phyloP scores from a whole-genome alignment of 768 basidiomycete species.

The Tricholoma furcatifolium region DNA sequence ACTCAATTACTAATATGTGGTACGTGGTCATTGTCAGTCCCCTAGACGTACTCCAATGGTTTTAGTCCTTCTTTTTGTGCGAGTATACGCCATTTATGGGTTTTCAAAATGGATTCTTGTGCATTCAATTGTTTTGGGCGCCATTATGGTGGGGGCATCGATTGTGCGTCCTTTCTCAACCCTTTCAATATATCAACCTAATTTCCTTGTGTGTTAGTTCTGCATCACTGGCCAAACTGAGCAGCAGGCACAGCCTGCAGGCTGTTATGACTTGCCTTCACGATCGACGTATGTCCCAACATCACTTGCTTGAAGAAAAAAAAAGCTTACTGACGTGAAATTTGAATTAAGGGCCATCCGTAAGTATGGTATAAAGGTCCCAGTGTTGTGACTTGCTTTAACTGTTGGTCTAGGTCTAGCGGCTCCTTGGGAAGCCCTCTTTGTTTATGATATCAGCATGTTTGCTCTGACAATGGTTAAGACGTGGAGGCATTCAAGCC shows the following conservation, averaged over 20 bases:
- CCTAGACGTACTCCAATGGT: too few relatives aligned
- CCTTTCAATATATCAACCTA: too few relatives aligned
- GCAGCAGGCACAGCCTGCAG: too few relatives aligned
- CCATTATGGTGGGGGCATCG: too few relatives aligned
- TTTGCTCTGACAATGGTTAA: slow-evolving; percentile 9
- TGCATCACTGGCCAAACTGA: too few relatives aligned
- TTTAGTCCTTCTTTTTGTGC: slow-evolving; percentile 3
- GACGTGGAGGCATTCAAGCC: slow-evolving; percentile 3
- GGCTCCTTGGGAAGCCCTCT: slow-evolving; percentile 8
- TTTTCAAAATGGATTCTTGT: background rate
- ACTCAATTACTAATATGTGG: slow-evolving; percentile 5
- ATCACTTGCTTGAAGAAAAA: background rate
- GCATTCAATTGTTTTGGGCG: too few relatives aligned
- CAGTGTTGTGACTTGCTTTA: background rate
- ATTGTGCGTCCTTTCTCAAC: too few relatives aligned
- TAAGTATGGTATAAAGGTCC: too few relatives aligned
- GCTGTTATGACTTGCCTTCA: background rate
- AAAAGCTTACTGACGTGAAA: too few relatives aligned
- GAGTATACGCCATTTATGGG: slow-evolving; percentile 1
- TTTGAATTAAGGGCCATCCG: background rate
- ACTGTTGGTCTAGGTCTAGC: background rate
- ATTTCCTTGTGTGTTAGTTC: too few relatives aligned
- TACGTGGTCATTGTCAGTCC: background rate
- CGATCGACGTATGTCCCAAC: background rate
- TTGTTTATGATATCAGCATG: slow-evolving; percentile 9